A percentile compares a stretch with the other conserved stretches of the same genome.
phyloP scores from a whole-genome alignment of 2,329 filamentous ascomycete species.

The Aspergillus melleus region DNA sequence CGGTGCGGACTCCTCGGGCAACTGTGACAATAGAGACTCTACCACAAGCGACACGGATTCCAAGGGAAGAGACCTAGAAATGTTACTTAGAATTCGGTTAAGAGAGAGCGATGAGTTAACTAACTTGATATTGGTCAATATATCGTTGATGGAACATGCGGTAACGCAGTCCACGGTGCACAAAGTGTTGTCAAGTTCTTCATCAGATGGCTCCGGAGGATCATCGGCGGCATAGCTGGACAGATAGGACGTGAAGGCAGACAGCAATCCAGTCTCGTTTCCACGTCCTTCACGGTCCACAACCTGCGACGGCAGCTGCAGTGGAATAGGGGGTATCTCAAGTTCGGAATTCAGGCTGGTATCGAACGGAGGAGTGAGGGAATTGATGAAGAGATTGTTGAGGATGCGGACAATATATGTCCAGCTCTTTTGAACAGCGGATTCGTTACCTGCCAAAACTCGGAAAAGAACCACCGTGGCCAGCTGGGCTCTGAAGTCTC shows the following conservation, averaged over 20 bases:
- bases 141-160: constrained; percentile 78
- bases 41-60: constrained; percentile 63
- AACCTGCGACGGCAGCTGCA: constrained; percentile 87
- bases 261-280: constrained; percentile 82
- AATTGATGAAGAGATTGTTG: constrained; percentile 95
- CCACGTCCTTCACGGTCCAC: constrained; percentile 82
- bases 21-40: constrained; percentile 71
- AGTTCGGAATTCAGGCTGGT: constrained; percentile 63
- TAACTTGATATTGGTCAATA: constrained; percentile 81
- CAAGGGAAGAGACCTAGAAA: constrained; percentile 60
- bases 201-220: constrained; percentile 93
- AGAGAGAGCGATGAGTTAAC: constrained; percentile 30
- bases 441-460: constrained; percentile 82
- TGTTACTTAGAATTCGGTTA: constrained; percentile 16
- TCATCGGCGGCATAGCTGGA: constrained; percentile 99
- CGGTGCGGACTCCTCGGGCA: constrained; percentile 82
- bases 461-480: constrained; percentile 95
- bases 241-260: constrained; percentile 92
- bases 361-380: constrained; percentile 81
- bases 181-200: constrained; percentile 93
- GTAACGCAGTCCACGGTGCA: constrained; percentile 93
- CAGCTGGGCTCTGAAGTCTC: constrained; percentile 89
- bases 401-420: constrained; percentile 81
- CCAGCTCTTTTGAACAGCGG: constrained; percentile 62
- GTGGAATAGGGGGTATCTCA: constrained; percentile 76